These are phyloP conservation scores for Suhomyces bolitotheri DNA, from an alignment of 1,139 yeast genomes.

Conservation along the genomic window DNA sequence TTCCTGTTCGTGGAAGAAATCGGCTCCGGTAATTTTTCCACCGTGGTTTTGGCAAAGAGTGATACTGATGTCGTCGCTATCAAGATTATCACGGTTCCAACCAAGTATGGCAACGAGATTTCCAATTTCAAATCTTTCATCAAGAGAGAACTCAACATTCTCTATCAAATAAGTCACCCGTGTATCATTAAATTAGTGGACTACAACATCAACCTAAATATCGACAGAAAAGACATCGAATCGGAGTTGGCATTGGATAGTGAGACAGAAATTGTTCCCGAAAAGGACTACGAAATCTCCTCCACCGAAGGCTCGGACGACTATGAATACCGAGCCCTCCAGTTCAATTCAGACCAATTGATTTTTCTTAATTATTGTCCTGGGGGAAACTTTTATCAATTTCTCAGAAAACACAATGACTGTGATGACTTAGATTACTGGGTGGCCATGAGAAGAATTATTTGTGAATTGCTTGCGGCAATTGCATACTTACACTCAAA, in stretches of 20 bases:
- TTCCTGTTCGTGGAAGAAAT: conserved; percentile 33
- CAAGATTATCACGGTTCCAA: conserved; percentile 42
- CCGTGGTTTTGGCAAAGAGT: conserved; percentile 47
- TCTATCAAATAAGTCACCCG: conserved; percentile 48
- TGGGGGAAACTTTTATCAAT: conserved; percentile 82
- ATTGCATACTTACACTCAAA: conserved; percentile 70
- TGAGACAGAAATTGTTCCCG: conserved; percentile 10
- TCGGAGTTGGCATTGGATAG: conserved; percentile 10
- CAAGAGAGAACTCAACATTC: conserved; percentile 70
- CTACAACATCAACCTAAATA: conserved; percentile 28
- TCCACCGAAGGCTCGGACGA: conserved; percentile 3
- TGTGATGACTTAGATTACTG: conserved; percentile 36
- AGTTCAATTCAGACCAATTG: conserved; percentile 37
- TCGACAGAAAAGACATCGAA: conserved; percentile 25
- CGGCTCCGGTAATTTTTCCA: conserved; percentile 63
- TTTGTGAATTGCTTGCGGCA: conserved; percentile 68
- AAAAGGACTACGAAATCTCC: conserved; percentile 9
- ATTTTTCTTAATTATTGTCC: conserved; percentile 73
- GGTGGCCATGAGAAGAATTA: conserved; percentile 56
- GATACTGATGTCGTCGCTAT: conserved; percentile 32
- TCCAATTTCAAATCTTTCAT: conserved; percentile 63
- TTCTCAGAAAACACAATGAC: conserved; percentile 38
- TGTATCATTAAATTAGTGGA: conserved; percentile 41
- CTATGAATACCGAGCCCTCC: conserved; percentile 28
- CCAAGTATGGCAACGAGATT: conserved; percentile 27